Evolutionary conservation across 495 filamentous ascomycete genomes (phyloP).

Genomic region (Cudoniella acicularis): DNA sequence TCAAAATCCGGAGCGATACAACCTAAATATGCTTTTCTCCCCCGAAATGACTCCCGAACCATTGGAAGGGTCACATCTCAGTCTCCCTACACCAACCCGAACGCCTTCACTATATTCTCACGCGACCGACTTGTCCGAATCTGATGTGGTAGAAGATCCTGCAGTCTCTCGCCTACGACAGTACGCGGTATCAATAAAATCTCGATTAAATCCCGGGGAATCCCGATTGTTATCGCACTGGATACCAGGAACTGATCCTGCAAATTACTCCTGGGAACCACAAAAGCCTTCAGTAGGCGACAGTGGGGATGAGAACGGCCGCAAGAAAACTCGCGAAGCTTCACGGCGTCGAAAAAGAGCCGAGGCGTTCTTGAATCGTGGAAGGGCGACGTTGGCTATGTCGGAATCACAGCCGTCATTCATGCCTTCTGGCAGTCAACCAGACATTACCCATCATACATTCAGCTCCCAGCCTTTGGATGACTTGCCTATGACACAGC

Average conservation of each 20-base stretch:
- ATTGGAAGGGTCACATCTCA: neutral
- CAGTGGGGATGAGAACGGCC: conserved; percentile 5
- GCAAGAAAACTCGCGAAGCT: conserved; percentile 6
- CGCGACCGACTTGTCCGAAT: conserved; percentile 5
- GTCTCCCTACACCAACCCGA: conserved; percentile 14
- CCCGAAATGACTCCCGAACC: conserved; percentile 4
- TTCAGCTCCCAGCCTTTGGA: conserved; percentile 21
- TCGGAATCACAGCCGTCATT: conserved; percentile 5
- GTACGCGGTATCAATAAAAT: conserved; percentile 21
- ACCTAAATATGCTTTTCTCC: too few species aligned
- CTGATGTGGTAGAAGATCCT: conserved; percentile 18
- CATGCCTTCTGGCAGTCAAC: conserved; percentile 20
- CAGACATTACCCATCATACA: neutral
- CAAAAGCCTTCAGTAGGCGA: neutral
- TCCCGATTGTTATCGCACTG: conserved; percentile 20
- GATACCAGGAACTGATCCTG: conserved; percentile 23
- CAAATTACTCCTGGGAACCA: conserved; percentile 16
- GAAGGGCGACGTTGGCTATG: neutral
- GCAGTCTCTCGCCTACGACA: conserved; percentile 22
- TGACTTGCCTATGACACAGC: conserved; percentile 38
- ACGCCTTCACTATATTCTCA: conserved; percentile 21
- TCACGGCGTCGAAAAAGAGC: conserved; percentile 8
- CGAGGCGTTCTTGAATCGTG: conserved; percentile 18
- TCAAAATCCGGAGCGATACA: too few species aligned
- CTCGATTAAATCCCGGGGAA: conserved; percentile 13